Percentiles rank a stretch among this genome's conserved stretches.
Conservation (phyloP, 2,329 filamentous ascomycete genomes). For the Botryosphaeria dothidea region DNA sequence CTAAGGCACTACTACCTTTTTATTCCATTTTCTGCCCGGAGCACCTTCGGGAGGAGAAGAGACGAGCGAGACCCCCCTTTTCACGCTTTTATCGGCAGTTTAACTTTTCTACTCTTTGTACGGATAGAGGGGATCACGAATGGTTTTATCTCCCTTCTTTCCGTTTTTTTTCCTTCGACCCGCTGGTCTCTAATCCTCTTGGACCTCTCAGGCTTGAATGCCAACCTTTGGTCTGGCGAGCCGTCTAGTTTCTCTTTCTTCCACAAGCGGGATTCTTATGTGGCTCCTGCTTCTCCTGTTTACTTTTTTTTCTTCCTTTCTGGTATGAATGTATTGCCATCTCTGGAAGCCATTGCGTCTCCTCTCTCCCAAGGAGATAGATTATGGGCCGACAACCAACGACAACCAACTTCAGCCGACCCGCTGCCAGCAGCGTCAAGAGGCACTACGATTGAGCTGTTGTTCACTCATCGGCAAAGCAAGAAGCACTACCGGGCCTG, state of each 20-base stretch:
- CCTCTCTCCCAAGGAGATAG: background rate
- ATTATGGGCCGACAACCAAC: background rate
- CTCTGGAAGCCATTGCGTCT: background rate
- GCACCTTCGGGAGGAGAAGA: constrained; percentile 15
- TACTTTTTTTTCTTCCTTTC: background rate
- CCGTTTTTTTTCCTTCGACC: constrained; percentile 1
- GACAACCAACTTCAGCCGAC: background rate
- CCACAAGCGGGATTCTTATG: constrained; percentile 12
- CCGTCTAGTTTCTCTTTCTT: background rate
- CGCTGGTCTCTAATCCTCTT: constrained; percentile 16
- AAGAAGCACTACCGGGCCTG: background rate
- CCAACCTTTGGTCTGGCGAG: constrained; percentile 2
- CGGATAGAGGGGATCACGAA: constrained; percentile 14
- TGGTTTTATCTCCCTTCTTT: constrained; percentile 13
- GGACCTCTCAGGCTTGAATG: constrained; percentile 1
- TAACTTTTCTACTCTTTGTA: constrained; percentile 7
- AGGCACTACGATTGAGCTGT: background rate
- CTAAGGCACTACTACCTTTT: constrained; percentile 17
- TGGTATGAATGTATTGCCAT: constrained; percentile 6
- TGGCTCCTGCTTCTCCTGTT: constrained; percentile 12
- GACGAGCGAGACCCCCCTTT: constrained; percentile 12
- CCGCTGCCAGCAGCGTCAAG: constrained; percentile 4
- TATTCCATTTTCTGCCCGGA: constrained; percentile 14
- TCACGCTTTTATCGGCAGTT: constrained; percentile 9
- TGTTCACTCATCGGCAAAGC: background rate